Evolutionary conservation across 2,329 filamentous ascomycete species (phyloP), one percentile per base, ranked within the genome.

Genomic region (Stachybotrys elegans): DNA sequence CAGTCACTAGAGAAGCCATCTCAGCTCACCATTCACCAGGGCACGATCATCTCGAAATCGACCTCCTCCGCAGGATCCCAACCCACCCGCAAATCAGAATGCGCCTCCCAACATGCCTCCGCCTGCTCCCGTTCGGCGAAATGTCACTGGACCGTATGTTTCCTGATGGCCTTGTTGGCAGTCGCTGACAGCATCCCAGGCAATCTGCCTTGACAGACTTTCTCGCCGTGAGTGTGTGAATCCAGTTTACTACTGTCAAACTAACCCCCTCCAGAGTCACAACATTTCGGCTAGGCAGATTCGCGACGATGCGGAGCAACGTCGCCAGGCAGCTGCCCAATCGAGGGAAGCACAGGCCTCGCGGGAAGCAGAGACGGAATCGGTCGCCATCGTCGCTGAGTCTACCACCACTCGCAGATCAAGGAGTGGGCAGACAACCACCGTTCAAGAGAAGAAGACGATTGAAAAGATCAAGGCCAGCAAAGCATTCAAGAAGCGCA

Each of bases 231-330:
- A 51, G 69, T 53, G 22, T 16, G 14, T 17, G 40, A 11, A 27
- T 34, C 14, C 17, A 8, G 27, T 21, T 5, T 14, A 27, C 21
- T 23, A 16, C 16, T 31, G 17, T 6, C 6, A 22, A 43, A 36
- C 56, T 65, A 39, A 65, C 43, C 25, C 13, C 27, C 7, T 5
- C 22, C 25, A 84, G 77, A 79, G 84, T 3, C 83, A 87, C 61
- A 88, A 88, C 55, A 89, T 89, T 51, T 87, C 79, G 19, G 76
- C 78, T 3, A 61, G 68, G 22, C 71, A 77, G 46, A 81, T 81
- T 45, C 69, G 72, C 27, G 59, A 67, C 17, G 69, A 76, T 48
- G 75, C 75, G 16, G 69, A 73, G 23, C 60, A 63, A 27, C 69
- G 77, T 38, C 67, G 73, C 42, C 71, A 75, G 43, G 56, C 59